These are phyloP conservation scores for Ogataea polymorpha DNA, from an alignment of 805 yeast genomes.

Conservation along the genomic window DNA sequence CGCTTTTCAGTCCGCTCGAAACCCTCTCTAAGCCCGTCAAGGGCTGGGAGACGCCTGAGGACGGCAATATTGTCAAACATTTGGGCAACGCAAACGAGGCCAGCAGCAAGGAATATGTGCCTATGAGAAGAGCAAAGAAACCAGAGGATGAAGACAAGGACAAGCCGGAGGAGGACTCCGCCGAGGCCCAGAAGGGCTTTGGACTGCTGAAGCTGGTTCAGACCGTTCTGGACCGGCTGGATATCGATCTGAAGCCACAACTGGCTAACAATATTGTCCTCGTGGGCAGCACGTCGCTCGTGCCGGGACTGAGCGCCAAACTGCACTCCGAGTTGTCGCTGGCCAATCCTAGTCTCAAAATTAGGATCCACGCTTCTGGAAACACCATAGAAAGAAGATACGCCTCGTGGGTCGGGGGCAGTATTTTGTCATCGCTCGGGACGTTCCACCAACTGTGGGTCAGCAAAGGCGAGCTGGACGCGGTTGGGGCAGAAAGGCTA, in stretches of 20 bases:
- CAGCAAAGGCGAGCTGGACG: conserved; percentile 79
- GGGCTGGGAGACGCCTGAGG: conserved; percentile 39
- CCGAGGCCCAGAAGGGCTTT: conserved; percentile 9
- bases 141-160: conserved; percentile 32
- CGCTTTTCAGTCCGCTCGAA: conserved; percentile 62
- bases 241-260: conserved; percentile 80
- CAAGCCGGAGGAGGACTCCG: conserved; percentile 33
- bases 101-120: conserved; percentile 63
- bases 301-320: conserved; percentile 80
- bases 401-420: conserved; percentile 91
- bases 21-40: conserved; percentile 27
- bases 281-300: conserved; percentile 78
- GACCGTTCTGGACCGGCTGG: conserved; percentile 55
- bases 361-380: conserved; percentile 80
- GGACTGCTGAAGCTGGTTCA: conserved; percentile 60
- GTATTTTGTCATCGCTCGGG: conserved; percentile 82
- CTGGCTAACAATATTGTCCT: conserved; percentile 85
- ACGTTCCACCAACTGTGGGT: conserved; percentile 97
- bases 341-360: conserved; percentile 79
- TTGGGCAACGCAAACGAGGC: conserved; percentile 29
- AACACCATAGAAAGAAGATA: conserved; percentile 71
- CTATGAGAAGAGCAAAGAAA: conserved; percentile 57
- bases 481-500: conserved; percentile 80
- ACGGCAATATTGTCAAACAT: conserved; percentile 48
- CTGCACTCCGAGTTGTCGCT: conserved; percentile 65